phyloP scores from a whole-genome alignment of 116 monocot species.

The Posidonia oceanica region DNA sequence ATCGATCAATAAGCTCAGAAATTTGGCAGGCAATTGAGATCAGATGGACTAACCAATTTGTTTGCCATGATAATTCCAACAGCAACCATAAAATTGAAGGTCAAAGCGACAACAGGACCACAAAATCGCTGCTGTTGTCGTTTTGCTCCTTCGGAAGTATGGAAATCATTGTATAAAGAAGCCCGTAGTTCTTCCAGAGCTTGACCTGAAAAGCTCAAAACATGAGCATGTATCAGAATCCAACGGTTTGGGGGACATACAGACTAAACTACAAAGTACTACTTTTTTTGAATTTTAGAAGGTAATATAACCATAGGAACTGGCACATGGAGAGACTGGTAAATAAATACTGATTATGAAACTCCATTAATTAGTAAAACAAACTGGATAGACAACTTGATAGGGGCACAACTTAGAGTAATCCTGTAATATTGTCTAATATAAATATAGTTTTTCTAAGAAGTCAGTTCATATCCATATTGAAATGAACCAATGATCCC shows the following conservation, averaged over 20 bases:
- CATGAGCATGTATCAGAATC: background rate
- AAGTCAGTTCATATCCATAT: too few species aligned
- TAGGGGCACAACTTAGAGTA: background rate
- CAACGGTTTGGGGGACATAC: too few species aligned
- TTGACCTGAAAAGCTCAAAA: constrained; percentile 33
- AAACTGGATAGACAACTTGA: background rate
- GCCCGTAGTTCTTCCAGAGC: constrained; percentile 64
- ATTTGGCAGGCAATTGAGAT: background rate
- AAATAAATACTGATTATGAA: background rate
- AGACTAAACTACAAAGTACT: background rate
- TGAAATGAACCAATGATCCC: too few species aligned
- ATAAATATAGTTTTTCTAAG: too few species aligned
- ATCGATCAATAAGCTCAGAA: background rate
- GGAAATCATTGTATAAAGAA: constrained; percentile 68
- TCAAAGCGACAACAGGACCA: constrained; percentile 66
- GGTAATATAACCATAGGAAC: background rate
- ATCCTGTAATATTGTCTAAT: too few species aligned
- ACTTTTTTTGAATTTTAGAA: background rate
- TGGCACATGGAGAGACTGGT: background rate
- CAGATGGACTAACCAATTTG: constrained; percentile 47
- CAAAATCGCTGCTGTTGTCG: constrained; percentile 70
- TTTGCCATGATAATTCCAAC: constrained; percentile 90
- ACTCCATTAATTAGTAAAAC: background rate
- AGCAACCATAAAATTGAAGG: constrained; percentile 78
- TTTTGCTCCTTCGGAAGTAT: constrained; percentile 85